Base-by-base conservation (phyloP, 352 stramenopile species). In the Phytophthora idaei region DNA sequence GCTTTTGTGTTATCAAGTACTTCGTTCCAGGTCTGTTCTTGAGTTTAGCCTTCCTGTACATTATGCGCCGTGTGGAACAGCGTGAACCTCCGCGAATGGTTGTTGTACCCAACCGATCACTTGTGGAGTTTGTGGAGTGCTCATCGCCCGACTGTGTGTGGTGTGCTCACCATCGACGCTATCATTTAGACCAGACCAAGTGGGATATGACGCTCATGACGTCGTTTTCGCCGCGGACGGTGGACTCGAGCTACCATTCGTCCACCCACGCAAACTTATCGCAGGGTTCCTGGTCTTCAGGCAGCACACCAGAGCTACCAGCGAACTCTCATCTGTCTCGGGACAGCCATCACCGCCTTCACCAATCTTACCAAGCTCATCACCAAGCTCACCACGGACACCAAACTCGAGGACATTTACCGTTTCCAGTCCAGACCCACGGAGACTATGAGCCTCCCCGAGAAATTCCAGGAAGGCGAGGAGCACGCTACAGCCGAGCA, bases 61-160 rank as follows among this genome's bases (percentile, higher is more conserved):
- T 89, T 62, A 92, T 92, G 83, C 77, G 83, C 0, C 78, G 83
- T 12, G 80, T 92, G 14, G 79, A 92, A 61, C 79, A 89, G 68
- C 79, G 76, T 10, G 79, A 87, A 21, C 78, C 79, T 10, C 74
- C 76, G 31, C 66, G 81, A 29, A 72, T 85, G 39, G 65, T 89
- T 21, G 70, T 88, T n/a, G 57, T 84, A 56, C 77, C 80, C 10
- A 72, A 74, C 11, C 73, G 53, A 12, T 83, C 77, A 32, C 67
- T 92, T 5, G 78, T 92, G 25, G 83, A 92, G 61, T 92, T 90
- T 64, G 81, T 90, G 58, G 83, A 90, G 70, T 92, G 83, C 37
- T 78, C 81, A 11, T 85, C 80, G 36, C 76, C 83, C 6, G 70
- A 79, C 51, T 92, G 83, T 41, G 81, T 90, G 44, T 92, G 83